phyloP scores from a whole-genome alignment of 2,329 filamentous ascomycete species.

The Penicillium fuscoglaucum region DNA sequence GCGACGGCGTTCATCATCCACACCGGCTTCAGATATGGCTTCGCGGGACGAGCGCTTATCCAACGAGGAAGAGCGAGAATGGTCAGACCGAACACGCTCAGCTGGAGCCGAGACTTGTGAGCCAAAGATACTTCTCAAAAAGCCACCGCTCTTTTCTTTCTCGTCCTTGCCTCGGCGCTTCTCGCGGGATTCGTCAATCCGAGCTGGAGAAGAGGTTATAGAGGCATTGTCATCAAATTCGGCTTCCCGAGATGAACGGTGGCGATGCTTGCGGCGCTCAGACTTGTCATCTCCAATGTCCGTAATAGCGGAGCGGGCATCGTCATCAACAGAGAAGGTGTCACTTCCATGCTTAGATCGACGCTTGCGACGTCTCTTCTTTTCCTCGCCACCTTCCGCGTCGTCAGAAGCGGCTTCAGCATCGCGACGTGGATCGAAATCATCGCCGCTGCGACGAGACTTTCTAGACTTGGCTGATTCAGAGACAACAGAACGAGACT shows the following conservation, averaged over 20 bases:
- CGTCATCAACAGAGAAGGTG: conserved; percentile 17
- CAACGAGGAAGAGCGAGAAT: conserved; percentile 25
- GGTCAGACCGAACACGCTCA: conserved; percentile 14
- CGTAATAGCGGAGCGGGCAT: conserved; percentile 23
- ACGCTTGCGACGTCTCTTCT: conserved; percentile 29
- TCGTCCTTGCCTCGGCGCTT: conserved; percentile 35
- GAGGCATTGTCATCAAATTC: conserved; percentile 41
- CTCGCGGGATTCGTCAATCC: conserved; percentile 33
- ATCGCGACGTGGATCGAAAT: conserved; percentile 25
- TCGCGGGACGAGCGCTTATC: conserved; percentile 35
- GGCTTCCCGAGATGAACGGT: conserved; percentile 14
- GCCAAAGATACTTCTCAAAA: conserved; percentile 42
- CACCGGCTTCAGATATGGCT: conserved; percentile 38
- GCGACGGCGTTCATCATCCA: conserved; percentile 44
- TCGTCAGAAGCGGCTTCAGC: conserved; percentile 8
- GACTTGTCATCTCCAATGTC: conserved; percentile 27
- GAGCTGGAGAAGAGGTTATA: conserved; percentile 36
- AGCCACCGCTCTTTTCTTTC: conserved; percentile 34
- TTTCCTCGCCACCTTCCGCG: conserved; percentile 21
- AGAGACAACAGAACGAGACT: conserved; percentile 26
- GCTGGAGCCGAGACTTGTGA: conserved; percentile 37
- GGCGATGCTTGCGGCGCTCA: conserved; percentile 18
- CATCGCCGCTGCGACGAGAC: conserved; percentile 23
- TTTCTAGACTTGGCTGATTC: conserved; percentile 21
- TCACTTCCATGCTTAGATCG: conserved; percentile 31